Evolutionary conservation across 1,284 basidiomycete species (phyloP).

Genomic region (Dichomitus squalens): DNA sequence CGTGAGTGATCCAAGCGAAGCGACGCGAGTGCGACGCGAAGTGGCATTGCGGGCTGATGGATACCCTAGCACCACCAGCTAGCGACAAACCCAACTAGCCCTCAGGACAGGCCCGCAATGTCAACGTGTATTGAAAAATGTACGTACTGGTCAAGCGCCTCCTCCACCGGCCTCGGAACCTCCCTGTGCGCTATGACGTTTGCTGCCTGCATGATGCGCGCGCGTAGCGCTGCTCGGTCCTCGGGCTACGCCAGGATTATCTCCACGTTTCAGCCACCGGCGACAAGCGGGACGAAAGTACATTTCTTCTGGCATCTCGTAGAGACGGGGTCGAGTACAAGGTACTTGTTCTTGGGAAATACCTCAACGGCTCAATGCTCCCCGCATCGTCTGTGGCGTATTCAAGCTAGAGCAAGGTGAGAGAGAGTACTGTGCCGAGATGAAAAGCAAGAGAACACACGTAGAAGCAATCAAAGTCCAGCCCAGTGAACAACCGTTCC

Average conservation of each 20-base stretch:
- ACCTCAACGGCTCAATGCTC: slow-evolving; percentile 61
- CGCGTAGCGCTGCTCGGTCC: slow-evolving; percentile 52
- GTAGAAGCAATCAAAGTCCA: slow-evolving; percentile 75
- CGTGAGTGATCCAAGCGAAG: slow-evolving; percentile 52
- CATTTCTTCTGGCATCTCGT: slow-evolving; percentile 44
- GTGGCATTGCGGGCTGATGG: slow-evolving; percentile 73
- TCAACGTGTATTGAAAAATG: not conserved
- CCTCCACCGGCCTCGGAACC: slow-evolving; percentile 49
- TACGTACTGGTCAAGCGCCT: slow-evolving; percentile 59
- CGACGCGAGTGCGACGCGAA: slow-evolving; percentile 69
- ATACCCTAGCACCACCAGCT: slow-evolving; percentile 46
- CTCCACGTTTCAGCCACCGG: too few species aligned
- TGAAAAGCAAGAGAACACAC: slow-evolving; percentile 35
- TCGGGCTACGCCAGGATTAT: slow-evolving; percentile 47
- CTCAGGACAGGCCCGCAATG: not conserved
- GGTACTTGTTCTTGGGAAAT: slow-evolving; percentile 67
- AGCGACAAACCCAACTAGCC: not conserved
- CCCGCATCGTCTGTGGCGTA: slow-evolving; percentile 75
- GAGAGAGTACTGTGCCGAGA: not conserved
- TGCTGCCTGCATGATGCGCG: slow-evolving; percentile 65
- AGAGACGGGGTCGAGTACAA: slow-evolving; percentile 73
- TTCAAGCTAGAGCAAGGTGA: slow-evolving; percentile 50
- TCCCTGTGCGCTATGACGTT: slow-evolving; percentile 52
- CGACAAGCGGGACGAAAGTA: not conserved
- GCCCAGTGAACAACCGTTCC: slow-evolving; percentile 61